Evolutionary conservation across 768 basidiomycete species (phyloP), one percentile per base, ranked within the genome.

Genomic region (Clathrus columnatus): DNA sequence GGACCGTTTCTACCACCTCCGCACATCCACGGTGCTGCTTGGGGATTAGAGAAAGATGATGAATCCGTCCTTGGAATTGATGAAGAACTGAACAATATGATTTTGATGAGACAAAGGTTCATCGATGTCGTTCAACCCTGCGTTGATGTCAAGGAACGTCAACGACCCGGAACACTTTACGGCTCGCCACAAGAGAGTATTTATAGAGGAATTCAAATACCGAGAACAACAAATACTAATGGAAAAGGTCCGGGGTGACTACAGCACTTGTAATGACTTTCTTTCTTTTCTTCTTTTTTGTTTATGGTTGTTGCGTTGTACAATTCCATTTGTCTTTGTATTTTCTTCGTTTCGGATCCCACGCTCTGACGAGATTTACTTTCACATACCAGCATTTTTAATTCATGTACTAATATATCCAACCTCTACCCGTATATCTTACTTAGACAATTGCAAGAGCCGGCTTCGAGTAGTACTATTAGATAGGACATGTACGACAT

Each of bases 81-180:
- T 28, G 83, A 89, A 23, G 79, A 83, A 62, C 68, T 95, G 56
- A 75, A 73, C 61, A 78, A 83, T 56, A 75, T 92, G 26, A 82
- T 97, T 16, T 79, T 81, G 61, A 87, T 84, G 58, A 75, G 95
- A 36, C 72, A 82, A 61, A 74, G 84, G 61, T 93, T 91, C 84
- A 85, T 91, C 20, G 80, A 87, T 49, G 74, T 69, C 32, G 80
- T 97, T 5, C 91, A 89, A 7, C 70, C 71, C 5, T 75, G 86
- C 57, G 91, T 97, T 62, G 83, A 86, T 27, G 73, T 79, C 69
- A 85, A 85, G 76, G 83, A 87, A 70, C 67, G 67, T 62, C 75
- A 76, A 57, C 54, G 60, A 30, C 83, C 84, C 0, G 86, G 91
- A 48, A 71, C 83, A 61, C 82, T 87, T 63, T 87, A 78, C 72